These are phyloP conservation scores for Viridothelium virens DNA, from an alignment of 495 filamentous ascomycete genomes.

Conservation along the genomic window DNA sequence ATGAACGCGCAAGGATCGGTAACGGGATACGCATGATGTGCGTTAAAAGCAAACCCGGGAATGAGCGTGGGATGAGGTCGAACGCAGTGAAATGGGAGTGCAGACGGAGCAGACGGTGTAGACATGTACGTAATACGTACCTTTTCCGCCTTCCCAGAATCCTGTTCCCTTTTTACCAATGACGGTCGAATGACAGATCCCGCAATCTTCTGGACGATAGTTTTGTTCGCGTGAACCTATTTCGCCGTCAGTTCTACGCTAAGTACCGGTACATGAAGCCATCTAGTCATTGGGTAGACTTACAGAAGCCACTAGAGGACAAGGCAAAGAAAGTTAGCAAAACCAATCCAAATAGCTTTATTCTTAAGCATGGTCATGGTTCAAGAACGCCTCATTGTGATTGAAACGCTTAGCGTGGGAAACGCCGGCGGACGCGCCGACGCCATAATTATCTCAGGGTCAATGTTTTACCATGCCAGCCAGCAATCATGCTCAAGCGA, in stretches of 20 bases:
- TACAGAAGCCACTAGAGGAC: slow-evolving; percentile 21
- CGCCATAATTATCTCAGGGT: neutral
- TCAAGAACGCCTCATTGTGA: neutral
- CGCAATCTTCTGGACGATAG: slow-evolving; percentile 72
- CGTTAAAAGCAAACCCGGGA: neutral
- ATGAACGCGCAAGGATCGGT: neutral
- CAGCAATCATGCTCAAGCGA: neutral
- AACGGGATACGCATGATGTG: neutral
- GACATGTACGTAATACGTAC: slow-evolving; percentile 28
- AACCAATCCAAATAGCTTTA: neutral
- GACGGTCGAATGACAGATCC: slow-evolving; percentile 64
- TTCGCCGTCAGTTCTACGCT: neutral
- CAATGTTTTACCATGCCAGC: neutral
- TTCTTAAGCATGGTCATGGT: neutral
- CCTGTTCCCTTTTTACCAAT: slow-evolving; percentile 64
- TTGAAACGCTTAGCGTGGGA: neutral
- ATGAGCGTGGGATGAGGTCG: neutral
- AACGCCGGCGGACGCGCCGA: neutral
- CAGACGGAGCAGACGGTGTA: neutral
- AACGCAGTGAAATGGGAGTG: neutral
- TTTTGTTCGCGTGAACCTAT: slow-evolving; percentile 65
- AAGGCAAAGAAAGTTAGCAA: slow-evolving; percentile 1
- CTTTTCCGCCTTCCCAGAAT: slow-evolving; percentile 90
- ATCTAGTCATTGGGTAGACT: neutral
- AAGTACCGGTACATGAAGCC: neutral